Percentiles rank a stretch among this genome's conserved stretches.
These are phyloP conservation scores for Herpetomonas samuelpessoai DNA, from an alignment of 208 protist species.

Conservation along the genomic window DNA sequence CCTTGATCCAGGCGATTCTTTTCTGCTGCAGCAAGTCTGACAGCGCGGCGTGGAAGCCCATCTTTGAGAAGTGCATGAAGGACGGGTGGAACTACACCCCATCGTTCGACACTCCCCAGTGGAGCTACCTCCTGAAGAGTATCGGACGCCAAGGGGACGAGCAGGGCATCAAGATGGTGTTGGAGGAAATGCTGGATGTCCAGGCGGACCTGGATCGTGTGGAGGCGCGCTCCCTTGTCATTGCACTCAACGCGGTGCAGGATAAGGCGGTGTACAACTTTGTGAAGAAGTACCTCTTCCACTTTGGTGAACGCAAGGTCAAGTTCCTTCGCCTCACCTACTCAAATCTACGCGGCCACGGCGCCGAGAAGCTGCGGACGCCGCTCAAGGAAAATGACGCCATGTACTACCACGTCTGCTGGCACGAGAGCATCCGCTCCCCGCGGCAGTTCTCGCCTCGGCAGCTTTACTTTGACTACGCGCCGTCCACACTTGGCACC, in stretches of 20 bases:
- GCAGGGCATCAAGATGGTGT: conserved; percentile 53
- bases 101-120: conserved; percentile 76
- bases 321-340: conserved; percentile 85
- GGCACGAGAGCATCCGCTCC: conserved; percentile 77
- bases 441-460: conserved; percentile 84
- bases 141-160: conserved; percentile 78
- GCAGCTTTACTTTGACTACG: conserved; percentile 91
- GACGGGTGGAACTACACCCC: conserved; percentile 85
- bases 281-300: conserved; percentile 84
- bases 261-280: conserved; percentile 80
- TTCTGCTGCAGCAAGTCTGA: conserved; percentile 80
- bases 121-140: conserved; percentile 83
- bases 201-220: conserved; percentile 85
- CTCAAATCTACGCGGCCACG: conserved; percentile 77
- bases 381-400: conserved; percentile 83
- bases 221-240: conserved; percentile 67
- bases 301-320: conserved; percentile 86
- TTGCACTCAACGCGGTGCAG: conserved; percentile 77
- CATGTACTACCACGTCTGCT: conserved; percentile 90
- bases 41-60: conserved; percentile 52
- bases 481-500: conserved; percentile 53
- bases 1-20: conserved; percentile 75
- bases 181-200: conserved; percentile 88
- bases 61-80: conserved; percentile 79
- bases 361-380: conserved; percentile 70